These are phyloP conservation scores for Colletotrichum sp. DNA, from an alignment of 2,329 filamentous ascomycete species.

Conservation along the genomic window DNA sequence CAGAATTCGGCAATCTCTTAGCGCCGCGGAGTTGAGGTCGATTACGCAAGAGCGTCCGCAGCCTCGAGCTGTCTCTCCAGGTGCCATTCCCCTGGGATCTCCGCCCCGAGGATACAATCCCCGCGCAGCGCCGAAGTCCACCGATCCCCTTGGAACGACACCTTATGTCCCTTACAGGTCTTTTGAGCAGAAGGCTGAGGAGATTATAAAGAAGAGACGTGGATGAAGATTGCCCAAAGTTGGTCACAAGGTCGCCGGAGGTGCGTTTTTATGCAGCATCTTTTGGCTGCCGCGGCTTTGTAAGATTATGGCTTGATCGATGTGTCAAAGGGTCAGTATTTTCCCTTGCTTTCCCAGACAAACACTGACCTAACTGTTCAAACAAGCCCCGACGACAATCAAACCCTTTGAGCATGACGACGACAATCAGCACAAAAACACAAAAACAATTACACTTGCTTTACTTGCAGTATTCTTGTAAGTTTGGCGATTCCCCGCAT, in stretches of 20 bases:
- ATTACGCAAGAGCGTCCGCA: neutral
- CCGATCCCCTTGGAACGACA: neutral
- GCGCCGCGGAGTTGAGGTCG: neutral
- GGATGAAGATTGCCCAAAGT: neutral
- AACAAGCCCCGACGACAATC: neutral
- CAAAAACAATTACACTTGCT: neutral
- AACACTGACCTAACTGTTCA: neutral
- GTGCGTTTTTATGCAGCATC: neutral
- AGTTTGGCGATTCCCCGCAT: neutral
- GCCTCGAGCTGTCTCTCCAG: neutral
- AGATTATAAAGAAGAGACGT: neutral
- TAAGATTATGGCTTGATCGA: neutral
- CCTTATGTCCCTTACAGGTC: neutral
- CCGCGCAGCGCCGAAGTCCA: neutral
- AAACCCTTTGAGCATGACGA: neutral
- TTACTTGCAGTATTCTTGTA: neutral
- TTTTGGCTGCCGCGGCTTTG: neutral
- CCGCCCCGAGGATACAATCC: neutral
- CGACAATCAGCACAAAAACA: neutral
- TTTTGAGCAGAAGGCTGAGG: neutral
- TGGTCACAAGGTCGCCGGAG: neutral
- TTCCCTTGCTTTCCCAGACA: neutral
- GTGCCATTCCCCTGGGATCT: neutral
- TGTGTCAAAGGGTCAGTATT: neutral
- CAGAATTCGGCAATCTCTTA: neutral